phyloP scores from a whole-genome alignment of 2,329 filamentous ascomycete species.

The Fonsecaea pedrosoi region DNA sequence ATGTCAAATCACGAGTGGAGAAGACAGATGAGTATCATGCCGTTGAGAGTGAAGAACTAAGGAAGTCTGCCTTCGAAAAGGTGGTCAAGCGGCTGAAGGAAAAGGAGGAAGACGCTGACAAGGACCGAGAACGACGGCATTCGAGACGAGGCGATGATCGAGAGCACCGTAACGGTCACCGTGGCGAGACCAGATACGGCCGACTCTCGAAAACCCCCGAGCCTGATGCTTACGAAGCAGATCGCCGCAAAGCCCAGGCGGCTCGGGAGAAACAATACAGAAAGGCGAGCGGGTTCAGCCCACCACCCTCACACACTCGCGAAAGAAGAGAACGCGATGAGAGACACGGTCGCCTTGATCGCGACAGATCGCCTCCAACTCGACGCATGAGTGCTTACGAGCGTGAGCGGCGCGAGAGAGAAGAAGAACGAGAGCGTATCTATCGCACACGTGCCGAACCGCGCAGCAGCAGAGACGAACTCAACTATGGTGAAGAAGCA shows the following conservation, averaged over 20 bases:
- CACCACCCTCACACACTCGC: conserved; percentile 50
- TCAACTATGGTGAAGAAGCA: conserved; percentile 83
- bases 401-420: conserved; percentile 82
- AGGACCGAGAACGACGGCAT: conserved; percentile 60
- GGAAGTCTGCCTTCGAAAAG: conserved; percentile 87
- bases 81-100: conserved; percentile 88
- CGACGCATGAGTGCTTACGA: conserved; percentile 65
- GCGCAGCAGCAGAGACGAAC: conserved; percentile 79
- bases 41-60: conserved; percentile 80
- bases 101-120: conserved; percentile 81
- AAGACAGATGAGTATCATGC: conserved; percentile 84
- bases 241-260: conserved; percentile 89
- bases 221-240: conserved; percentile 90
- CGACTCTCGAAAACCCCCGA: conserved; percentile 87
- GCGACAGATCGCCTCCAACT: conserved; percentile 44
- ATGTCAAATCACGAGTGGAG: conserved; percentile 78
- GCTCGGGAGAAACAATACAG: conserved; percentile 93
- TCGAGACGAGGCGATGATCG: conserved; percentile 66
- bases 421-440: conserved; percentile 85
- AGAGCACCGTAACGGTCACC: conserved; percentile 59
- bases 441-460: conserved; percentile 84
- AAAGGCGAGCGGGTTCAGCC: conserved; percentile 72
- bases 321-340: conserved; percentile 49
- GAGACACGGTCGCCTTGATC: conserved; percentile 44
- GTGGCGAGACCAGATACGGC: conserved; percentile 44